phyloP scores from a whole-genome alignment of 2,329 filamentous ascomycete species.

The Colletotrichum coccodes region DNA sequence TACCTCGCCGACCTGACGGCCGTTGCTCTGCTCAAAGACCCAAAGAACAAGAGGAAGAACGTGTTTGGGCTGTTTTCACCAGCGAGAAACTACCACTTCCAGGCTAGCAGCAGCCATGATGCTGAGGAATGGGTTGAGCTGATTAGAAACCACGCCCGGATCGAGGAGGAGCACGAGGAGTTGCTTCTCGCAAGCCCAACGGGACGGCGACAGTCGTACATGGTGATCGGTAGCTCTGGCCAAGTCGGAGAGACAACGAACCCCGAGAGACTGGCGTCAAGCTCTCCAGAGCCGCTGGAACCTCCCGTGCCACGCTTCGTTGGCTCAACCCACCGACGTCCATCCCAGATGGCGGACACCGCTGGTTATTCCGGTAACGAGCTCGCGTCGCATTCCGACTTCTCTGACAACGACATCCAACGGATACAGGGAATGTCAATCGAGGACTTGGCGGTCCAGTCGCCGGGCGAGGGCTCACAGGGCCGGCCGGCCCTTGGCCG shows the following conservation, averaged over 20 bases:
- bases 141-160: constrained; percentile 82
- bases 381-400: constrained; percentile 84
- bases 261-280: constrained; percentile 55
- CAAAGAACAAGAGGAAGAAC: constrained; percentile 86
- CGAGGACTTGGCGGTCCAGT: constrained; percentile 58
- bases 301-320: constrained; percentile 47
- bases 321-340: constrained; percentile 53
- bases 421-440: constrained; percentile 61
- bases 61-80: constrained; percentile 95
- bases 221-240: constrained; percentile 24
- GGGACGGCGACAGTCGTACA: constrained; percentile 59
- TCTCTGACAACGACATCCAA: constrained; percentile 76
- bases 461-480: constrained; percentile 36
- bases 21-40: constrained; percentile 87
- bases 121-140: constrained; percentile 87
- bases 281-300: constrained; percentile 69
- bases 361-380: constrained; percentile 72
- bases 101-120: constrained; percentile 78
- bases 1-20: constrained; percentile 90
- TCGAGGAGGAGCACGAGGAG: constrained; percentile 90
- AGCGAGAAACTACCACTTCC: constrained; percentile 90
- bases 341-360: constrained; percentile 73
- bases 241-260: constrained; percentile 6
- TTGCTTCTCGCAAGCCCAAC: constrained; percentile 78
- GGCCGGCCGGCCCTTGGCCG: constrained; percentile 51